phyloP scores from a whole-genome alignment of 805 yeast species.

The Wickerhamiella lipophila region DNA sequence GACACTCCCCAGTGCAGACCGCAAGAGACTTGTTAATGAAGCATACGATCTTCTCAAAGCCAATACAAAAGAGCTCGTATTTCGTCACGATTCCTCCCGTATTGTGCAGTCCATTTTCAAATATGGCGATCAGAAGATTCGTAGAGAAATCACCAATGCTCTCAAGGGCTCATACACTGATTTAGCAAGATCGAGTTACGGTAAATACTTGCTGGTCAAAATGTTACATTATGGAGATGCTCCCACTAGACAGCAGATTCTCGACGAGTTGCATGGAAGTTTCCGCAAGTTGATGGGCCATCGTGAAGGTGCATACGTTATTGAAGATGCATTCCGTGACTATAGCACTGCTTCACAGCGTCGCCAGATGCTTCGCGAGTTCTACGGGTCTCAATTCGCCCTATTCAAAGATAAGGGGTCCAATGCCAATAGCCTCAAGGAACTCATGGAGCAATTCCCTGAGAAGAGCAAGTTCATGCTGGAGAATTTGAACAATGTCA shows the following conservation, averaged over 20 bases:
- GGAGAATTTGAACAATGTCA: slow-evolving; percentile 66
- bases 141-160: slow-evolving; percentile 53
- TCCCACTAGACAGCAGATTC: slow-evolving; percentile 58
- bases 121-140: slow-evolving; percentile 66
- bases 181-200: slow-evolving; percentile 84
- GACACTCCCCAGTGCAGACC: slow-evolving; percentile 56
- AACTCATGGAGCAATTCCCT: slow-evolving; percentile 50
- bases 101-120: slow-evolving; percentile 89
- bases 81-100: slow-evolving; percentile 94
- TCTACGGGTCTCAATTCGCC: slow-evolving; percentile 94
- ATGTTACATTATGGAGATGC: slow-evolving; percentile 84
- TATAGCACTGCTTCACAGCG: slow-evolving; percentile 77
- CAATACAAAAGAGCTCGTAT: slow-evolving; percentile 66
- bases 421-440: slow-evolving; percentile 47
- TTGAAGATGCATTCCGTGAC: slow-evolving; percentile 79
- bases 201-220: slow-evolving; percentile 81
- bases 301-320: slow-evolving; percentile 95
- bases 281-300: slow-evolving; percentile 88
- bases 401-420: slow-evolving; percentile 67
- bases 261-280: slow-evolving; percentile 81
- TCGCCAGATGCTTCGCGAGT: slow-evolving; percentile 85
- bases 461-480: slow-evolving; percentile 70
- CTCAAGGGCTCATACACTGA: slow-evolving; percentile 66
- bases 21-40: slow-evolving; percentile 69
- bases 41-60: slow-evolving; percentile 74